Evolutionary conservation across 1,284 basidiomycete species (phyloP), one percentile per base, ranked within the genome.

Genomic region (Kalmanozyma brasiliensis): DNA sequence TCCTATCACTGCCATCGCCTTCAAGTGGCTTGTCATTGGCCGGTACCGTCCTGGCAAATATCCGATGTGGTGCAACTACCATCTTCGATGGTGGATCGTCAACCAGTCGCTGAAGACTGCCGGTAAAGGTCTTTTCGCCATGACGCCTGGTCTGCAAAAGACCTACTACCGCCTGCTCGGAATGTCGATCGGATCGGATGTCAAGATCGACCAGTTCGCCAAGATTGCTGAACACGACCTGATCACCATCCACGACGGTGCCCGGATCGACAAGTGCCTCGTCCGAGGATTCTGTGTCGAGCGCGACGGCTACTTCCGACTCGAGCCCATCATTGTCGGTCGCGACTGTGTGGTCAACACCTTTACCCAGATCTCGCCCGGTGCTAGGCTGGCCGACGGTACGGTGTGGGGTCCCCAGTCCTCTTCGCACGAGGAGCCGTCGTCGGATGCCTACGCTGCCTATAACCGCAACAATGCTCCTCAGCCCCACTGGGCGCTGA

Each of bases 1-100:
- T 49, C 80, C 80, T 32, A 52, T 77, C 52, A 76, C 76, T 11
- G 79, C 80, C 32, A 82, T 82, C 36, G 73, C 74, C n/a, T 82
- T 82, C 75, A 82, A 82, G 66, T 82, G 80, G 80, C 40, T 82
- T 49, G 76, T 82, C 52, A 80, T 82, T 30, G 80, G 80, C 35
- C 60, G 78, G 22, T 81, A 79, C 51, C 73, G 79, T 9, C 80
- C 80, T 1, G 80, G 80, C 48, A 76, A 76, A 40, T 82, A 82
- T 32, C 80, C 79, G 4, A 82, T 82, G 80, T 82, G 80, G 80
- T 78, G 73, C 74, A 81, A 81, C 64, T 82, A 82, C 47, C 79
- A 82, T 49, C 65, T 82, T 23, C 79, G 80, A 32, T 82, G 80
- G 80, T 82, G 80, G 80, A 74, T 82, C 35, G 80, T 82, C 59